Base-by-base conservation (phyloP, 208 protist genomes). In the Acanthamoeba castellanii region DNA sequence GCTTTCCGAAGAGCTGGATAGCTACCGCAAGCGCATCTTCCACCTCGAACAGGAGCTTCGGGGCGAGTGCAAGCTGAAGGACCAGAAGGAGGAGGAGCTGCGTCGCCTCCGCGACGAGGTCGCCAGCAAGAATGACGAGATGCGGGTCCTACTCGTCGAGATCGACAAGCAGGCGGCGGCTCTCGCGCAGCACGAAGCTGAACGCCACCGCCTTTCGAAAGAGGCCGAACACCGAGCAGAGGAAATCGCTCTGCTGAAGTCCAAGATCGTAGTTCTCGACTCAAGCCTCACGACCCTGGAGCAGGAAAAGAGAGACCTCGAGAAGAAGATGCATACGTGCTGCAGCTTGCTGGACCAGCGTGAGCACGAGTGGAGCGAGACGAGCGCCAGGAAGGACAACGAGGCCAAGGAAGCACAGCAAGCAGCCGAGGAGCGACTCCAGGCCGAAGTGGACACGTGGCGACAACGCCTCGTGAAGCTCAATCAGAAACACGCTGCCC, bases 1-100 rank as follows among this genome's bases (percentile, higher is more conserved):
- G 42, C 81, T 88, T 11, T 32, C 22, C 50, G 81, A 88, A 64
- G 81, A 88, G 52, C 45, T 88, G n/a, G 81, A 6, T 1, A 64
- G 50, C 50, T 88, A 88, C 52, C 81, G 81, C n/a, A 88, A 88
- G 30, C 81, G 81, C 81, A 88, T 88, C 30, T 88, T 88, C 81
- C 22, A 55, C 34, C 81, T 88, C 5, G 81, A 88, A 9, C 81
- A 64, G 52, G 81, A 88, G 50, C 81, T 88, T 4, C 18, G 47
- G 7, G 47, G 30, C 50, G 81, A 88, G 30, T 64, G n/a, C 50
- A 88, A 34, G 81, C 20, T 42, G 20, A 88, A 88, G 81, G 50
- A 88, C 25, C 50, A 88, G 50, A 88, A 55, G 50, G 81, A 57
- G 11, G 72, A 81, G 42, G 72, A 81, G 22, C 72, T 81, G 20